These are phyloP conservation scores for Phialemonium atrogriseum DNA, from an alignment of 2,329 filamentous ascomycete genomes.

Conservation along the genomic window DNA sequence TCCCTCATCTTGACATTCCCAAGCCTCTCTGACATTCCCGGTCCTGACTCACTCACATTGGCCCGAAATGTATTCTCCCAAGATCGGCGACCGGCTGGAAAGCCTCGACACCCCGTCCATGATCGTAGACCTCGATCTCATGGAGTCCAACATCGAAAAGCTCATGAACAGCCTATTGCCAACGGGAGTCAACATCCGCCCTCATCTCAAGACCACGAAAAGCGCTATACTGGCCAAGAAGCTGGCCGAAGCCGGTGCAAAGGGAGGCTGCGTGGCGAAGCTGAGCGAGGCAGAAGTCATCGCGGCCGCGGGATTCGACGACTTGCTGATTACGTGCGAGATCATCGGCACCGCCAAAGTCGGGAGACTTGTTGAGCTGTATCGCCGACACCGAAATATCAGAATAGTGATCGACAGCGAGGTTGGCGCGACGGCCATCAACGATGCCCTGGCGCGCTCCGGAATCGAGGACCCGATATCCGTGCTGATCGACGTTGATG, in stretches of 20 bases:
- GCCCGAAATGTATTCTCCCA: slow-evolving; percentile 21
- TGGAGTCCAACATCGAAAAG: slow-evolving; percentile 41
- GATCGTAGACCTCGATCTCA: slow-evolving; percentile 43
- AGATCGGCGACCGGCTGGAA: slow-evolving; percentile 31
- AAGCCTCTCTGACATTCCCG: no score
- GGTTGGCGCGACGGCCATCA: slow-evolving; percentile 33
- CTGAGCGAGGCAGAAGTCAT: slow-evolving; percentile 37
- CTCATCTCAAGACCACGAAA: slow-evolving; percentile 47
- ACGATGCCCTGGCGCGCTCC: slow-evolving; percentile 27
- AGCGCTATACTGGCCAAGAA: slow-evolving; percentile 33
- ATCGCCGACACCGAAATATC: slow-evolving; percentile 25
- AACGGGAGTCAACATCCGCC: slow-evolving; percentile 35
- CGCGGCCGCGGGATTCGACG: slow-evolving; percentile 33
- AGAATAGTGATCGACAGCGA: slow-evolving; percentile 40
- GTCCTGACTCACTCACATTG: no score
- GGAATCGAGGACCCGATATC: slow-evolving; percentile 28
- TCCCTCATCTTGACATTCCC: no score
- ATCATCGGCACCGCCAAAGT: slow-evolving; percentile 39
- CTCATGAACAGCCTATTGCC: slow-evolving; percentile 36
- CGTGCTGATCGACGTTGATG: slow-evolving; percentile 39
- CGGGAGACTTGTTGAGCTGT: slow-evolving; percentile 33
- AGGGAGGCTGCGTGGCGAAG: slow-evolving; percentile 43
- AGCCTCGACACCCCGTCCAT: slow-evolving; percentile 46
- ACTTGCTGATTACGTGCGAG: slow-evolving; percentile 43
- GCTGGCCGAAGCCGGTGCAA: slow-evolving; percentile 36